Percentiles rank a stretch among this genome's conserved stretches.
phyloP scores from a whole-genome alignment of 2,329 filamentous ascomycete species.

The Cladosporium sp. region DNA sequence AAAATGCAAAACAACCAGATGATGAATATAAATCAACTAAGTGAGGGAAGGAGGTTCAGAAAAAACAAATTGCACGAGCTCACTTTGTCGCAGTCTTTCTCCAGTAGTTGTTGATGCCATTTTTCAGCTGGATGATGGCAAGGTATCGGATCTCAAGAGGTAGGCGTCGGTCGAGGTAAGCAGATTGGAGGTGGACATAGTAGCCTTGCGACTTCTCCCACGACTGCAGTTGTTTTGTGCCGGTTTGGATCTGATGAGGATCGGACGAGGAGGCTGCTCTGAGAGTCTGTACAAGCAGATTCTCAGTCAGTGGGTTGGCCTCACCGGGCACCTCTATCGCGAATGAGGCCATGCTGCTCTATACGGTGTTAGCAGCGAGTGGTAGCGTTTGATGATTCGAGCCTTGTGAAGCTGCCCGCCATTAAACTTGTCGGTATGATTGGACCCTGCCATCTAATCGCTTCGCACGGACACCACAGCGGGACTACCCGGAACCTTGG shows the following conservation, averaged over 20 bases:
- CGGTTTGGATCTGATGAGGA: conserved; percentile 51
- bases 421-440: neutral
- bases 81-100: conserved; percentile 72
- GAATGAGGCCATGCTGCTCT: conserved; percentile 25
- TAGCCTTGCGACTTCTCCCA: conserved; percentile 52
- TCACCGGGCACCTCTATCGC: conserved; percentile 75
- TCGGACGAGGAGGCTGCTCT: conserved; percentile 50
- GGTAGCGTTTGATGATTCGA: conserved; percentile 10
- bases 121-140: conserved; percentile 91
- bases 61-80: conserved; percentile 15
- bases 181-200: conserved; percentile 56
- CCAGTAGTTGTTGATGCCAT: conserved; percentile 96
- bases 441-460: neutral
- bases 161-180: conserved; percentile 77
- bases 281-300: conserved; percentile 50
- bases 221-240: conserved; percentile 53
- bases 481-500: neutral
- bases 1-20: neutral
- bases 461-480: neutral
- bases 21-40: neutral
- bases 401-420: neutral
- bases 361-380: neutral
- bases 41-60: neutral
- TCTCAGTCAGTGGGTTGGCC: conserved; percentile 60
- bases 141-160: conserved; percentile 80